Evolutionary conservation across 2,329 filamentous ascomycete species (phyloP).

Genomic region (Hawksworthiomyces lignivorus): DNA sequence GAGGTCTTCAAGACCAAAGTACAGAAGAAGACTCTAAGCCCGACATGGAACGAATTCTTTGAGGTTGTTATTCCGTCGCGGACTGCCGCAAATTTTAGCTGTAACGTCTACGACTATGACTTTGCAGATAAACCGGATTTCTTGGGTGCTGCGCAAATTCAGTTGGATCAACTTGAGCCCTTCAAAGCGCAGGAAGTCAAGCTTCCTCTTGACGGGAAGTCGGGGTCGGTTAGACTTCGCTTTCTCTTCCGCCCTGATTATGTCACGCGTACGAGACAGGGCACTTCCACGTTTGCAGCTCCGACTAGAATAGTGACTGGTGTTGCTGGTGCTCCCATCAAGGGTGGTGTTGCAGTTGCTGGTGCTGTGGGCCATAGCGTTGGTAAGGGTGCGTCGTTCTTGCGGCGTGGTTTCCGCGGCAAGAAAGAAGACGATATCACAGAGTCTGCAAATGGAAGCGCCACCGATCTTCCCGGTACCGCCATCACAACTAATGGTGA

Average conservation of each 20-base stretch:
- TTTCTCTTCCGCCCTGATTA: conserved; percentile 92
- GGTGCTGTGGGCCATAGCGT: conserved; percentile 69
- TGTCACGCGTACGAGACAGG: conserved; percentile 76
- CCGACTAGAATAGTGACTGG: conserved; percentile 82
- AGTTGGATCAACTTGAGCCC: conserved; percentile 73
- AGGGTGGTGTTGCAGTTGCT: conserved; percentile 74
- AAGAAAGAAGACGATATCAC: conserved; percentile 47
- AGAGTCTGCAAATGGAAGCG: conserved; percentile 13
- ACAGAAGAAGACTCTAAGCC: conserved; percentile 93
- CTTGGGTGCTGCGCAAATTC: conserved; percentile 69
- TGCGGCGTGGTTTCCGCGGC: conserved; percentile 75
- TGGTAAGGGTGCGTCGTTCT: conserved; percentile 82
- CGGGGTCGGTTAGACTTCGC: conserved; percentile 71
- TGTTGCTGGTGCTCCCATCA: conserved; percentile 82
- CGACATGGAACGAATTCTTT: conserved; percentile 94
- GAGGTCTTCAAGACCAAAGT: conserved; percentile 93
- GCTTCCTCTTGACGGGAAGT: conserved; percentile 78
- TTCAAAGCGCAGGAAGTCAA: conserved; percentile 72
- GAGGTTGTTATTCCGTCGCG: conserved; percentile 75
- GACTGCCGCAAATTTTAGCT: conserved; percentile 73
- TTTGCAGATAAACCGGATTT: conserved; percentile 92
- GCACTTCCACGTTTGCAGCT: conserved; percentile 88
- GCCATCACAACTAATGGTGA: conserved; percentile 38
- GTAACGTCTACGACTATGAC: conserved; percentile 90
- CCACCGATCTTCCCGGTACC: conserved; percentile 24